A percentile compares a stretch with the other conserved stretches of the same genome.
Evolutionary conservation across 148 eudicot genomes (phyloP).

Genomic region (Rhododendron mucronatum): DNA sequence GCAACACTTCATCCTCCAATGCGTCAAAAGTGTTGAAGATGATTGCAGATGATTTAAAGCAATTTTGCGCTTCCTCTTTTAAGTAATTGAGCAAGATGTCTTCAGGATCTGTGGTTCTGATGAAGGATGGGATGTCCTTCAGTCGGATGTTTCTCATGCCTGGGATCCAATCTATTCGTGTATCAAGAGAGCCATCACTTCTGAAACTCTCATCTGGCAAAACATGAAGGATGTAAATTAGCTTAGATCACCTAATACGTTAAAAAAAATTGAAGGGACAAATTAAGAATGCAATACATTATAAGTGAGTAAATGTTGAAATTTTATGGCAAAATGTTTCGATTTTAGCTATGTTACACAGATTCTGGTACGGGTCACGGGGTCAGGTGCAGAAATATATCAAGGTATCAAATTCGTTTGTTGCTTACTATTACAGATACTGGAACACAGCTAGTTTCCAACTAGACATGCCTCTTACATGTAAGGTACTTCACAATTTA

Average conservation of each 20-base stretch:
- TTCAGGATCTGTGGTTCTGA: conserved; percentile 2
- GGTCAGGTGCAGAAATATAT: background rate
- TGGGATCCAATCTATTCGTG: background rate
- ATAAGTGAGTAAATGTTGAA: background rate
- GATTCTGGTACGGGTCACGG: background rate
- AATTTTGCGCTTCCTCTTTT: background rate
- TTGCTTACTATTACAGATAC: background rate
- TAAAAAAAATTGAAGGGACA: background rate
- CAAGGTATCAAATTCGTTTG: background rate
- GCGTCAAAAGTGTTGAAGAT: background rate
- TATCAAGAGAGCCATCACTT: background rate
- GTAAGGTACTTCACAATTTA: background rate
- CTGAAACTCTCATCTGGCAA: background rate
- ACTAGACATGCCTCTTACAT: background rate
- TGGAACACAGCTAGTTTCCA: background rate
- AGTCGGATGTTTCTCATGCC: conserved; percentile 1
- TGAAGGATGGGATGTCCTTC: background rate
- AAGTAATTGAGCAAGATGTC: background rate
- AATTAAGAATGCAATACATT: background rate
- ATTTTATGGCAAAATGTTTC: background rate
- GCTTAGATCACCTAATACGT: background rate
- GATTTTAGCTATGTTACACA: too few relatives aligned
- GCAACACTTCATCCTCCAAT: background rate
- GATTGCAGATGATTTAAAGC: conserved; percentile 4
- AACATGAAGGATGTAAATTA: background rate